Conservation (phyloP, 2,329 filamentous ascomycete species). For the Aspergillus ochraceoroseus region DNA sequence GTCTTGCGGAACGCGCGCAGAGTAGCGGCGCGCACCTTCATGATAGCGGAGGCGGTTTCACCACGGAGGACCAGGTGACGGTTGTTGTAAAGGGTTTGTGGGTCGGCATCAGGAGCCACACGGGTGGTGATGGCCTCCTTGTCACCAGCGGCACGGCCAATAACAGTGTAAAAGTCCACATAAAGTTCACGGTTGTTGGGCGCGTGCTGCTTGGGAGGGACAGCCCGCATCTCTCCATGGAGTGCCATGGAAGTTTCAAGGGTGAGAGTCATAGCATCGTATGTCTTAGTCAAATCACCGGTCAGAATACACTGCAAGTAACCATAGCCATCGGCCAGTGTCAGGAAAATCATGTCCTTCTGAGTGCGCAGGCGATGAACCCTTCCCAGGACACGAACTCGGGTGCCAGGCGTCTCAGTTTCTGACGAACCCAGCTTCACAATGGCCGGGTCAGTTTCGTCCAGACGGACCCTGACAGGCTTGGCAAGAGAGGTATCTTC, state of each 20-base stretch:
- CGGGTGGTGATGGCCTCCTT: constrained; percentile 89
- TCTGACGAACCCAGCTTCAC: constrained; percentile 52
- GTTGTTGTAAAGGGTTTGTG: constrained; percentile 71
- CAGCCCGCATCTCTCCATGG: constrained; percentile 74
- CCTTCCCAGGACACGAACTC: constrained; percentile 74
- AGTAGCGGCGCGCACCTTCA: constrained; percentile 78
- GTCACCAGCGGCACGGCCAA: constrained; percentile 73
- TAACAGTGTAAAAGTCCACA: constrained; percentile 81
- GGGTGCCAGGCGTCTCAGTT: constrained; percentile 61
- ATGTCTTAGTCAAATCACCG: constrained; percentile 81
- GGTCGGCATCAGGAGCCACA: constrained; percentile 63
- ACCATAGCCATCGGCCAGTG: constrained; percentile 77
- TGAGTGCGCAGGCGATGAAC: constrained; percentile 77
- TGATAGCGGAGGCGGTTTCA: constrained; percentile 75
- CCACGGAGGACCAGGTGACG: constrained; percentile 80
- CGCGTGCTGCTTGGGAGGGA: constrained; percentile 71
- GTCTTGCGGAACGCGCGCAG: constrained; percentile 74
- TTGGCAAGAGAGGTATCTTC: constrained; percentile 70
- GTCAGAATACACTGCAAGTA: constrained; percentile 79
- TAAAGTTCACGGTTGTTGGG: constrained; percentile 82
- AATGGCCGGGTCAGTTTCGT: constrained; percentile 59
- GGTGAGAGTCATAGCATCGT: constrained; percentile 79
- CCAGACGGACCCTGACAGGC: constrained; percentile 70
- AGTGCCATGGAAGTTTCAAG: constrained; percentile 83
- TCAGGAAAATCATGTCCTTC: constrained; percentile 81